A percentile compares a stretch with the other conserved stretches of the same genome.
phyloP scores from a whole-genome alignment of 441 rosid species.

The Gossypium davidsonii region DNA sequence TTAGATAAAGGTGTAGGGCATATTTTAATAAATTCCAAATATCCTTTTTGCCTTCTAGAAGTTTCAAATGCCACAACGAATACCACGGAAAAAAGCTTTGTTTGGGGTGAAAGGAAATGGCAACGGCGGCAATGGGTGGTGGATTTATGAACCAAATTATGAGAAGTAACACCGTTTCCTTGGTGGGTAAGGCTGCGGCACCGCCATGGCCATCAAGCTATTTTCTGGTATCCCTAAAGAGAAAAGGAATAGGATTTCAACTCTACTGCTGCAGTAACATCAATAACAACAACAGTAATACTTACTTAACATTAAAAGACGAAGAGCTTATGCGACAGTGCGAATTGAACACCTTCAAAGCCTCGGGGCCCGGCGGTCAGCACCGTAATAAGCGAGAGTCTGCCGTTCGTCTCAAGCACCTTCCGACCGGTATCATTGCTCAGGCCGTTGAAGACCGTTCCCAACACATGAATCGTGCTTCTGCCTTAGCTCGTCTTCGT shows the following conservation, averaged over 20 bases:
- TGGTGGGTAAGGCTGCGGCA: not conserved
- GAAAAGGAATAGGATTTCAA: not conserved
- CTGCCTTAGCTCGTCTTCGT: constrained; percentile 80
- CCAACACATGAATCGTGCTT: constrained; percentile 84
- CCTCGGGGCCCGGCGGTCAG: constrained; percentile 96
- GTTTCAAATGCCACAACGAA: not conserved
- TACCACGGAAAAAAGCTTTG: not conserved
- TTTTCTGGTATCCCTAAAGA: not conserved
- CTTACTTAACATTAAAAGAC: constrained; percentile 49
- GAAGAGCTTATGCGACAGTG: constrained; percentile 76
- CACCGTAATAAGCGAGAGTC: constrained; percentile 97
- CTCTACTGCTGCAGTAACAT: constrained; percentile 3
- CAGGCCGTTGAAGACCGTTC: constrained; percentile 92
- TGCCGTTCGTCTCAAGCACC: constrained; percentile 82
- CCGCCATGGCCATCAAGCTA: not conserved
- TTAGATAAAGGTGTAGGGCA: too few species aligned
- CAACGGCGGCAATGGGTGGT: not conserved
- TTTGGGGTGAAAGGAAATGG: not conserved
- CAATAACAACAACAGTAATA: not conserved
- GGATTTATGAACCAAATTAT: not conserved
- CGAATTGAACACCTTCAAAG: constrained; percentile 56
- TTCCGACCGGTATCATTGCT: constrained; percentile 74
- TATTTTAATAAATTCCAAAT: not conserved
- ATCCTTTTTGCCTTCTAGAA: not conserved
- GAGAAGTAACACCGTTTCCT: not conserved